Percentiles rank a stretch among this genome's conserved stretches.
These are phyloP conservation scores for Gnomoniopsis sp. DNA, from an alignment of 2,329 filamentous ascomycete species.

Conservation along the genomic window DNA sequence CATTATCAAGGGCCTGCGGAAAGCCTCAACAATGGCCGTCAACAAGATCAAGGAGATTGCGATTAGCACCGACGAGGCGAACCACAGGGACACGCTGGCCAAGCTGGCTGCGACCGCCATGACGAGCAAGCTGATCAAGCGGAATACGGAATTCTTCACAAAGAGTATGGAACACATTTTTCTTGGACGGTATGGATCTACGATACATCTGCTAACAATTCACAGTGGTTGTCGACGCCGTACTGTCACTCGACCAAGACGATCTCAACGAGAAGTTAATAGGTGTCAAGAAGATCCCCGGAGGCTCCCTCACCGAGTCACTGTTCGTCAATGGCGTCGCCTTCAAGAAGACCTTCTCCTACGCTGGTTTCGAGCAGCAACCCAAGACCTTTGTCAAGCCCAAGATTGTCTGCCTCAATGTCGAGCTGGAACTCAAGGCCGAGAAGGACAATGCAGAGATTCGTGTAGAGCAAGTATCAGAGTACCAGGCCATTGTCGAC, in stretches of 20 bases:
- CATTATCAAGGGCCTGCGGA: slow-evolving; percentile 93
- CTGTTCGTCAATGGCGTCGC: slow-evolving; percentile 97
- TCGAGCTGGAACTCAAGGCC: slow-evolving; percentile 96
- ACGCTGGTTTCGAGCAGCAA: slow-evolving; percentile 98
- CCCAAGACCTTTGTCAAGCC: slow-evolving; percentile 92
- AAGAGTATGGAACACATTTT: slow-evolving; percentile 63
- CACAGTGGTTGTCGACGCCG: slow-evolving; percentile 94
- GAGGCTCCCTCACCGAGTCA: slow-evolving; percentile 92
- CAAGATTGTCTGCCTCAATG: slow-evolving; percentile 95
- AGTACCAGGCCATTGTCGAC: slow-evolving; percentile 99
- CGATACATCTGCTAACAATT: slow-evolving; percentile 20
- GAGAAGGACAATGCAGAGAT: slow-evolving; percentile 99
- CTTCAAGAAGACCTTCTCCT: slow-evolving; percentile 99
- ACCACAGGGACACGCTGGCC: slow-evolving; percentile 79
- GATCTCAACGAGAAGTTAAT: slow-evolving; percentile 98
- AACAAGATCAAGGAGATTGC: slow-evolving; percentile 99
- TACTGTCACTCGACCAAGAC: slow-evolving; percentile 91
- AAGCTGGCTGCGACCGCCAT: slow-evolving; percentile 95
- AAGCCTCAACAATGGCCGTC: slow-evolving; percentile 83
- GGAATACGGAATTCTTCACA: slow-evolving; percentile 95
- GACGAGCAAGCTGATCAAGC: slow-evolving; percentile 99
- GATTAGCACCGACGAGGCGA: slow-evolving; percentile 76
- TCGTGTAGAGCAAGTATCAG: slow-evolving; percentile 94
- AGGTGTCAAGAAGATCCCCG: slow-evolving; percentile 96
- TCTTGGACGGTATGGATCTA: not conserved